Percentiles rank a stretch among this genome's conserved stretches.
Conservation (phyloP, 768 basidiomycete species). For the Cystobasidium onofrii region DNA sequence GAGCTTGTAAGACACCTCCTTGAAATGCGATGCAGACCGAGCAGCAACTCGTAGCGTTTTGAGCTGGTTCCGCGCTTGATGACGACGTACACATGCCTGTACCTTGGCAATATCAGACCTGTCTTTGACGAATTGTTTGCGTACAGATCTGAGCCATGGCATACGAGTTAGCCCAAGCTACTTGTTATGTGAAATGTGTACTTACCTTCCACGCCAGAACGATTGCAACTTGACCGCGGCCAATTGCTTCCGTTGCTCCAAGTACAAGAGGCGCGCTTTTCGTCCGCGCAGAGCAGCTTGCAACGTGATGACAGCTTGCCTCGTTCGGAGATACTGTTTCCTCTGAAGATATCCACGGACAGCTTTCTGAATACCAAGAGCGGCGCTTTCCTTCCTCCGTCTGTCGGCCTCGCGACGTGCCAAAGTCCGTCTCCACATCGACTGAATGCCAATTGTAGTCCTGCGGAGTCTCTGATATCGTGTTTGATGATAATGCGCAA, state of each 20-base stretch:
- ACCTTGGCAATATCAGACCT: slow-evolving; percentile 68
- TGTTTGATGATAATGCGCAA: slow-evolving; percentile 72
- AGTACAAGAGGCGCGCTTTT: slow-evolving; percentile 58
- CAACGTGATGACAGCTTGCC: slow-evolving; percentile 59
- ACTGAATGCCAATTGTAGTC: slow-evolving; percentile 77
- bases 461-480: slow-evolving; percentile 62
- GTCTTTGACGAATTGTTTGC: slow-evolving; percentile 58
- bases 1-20: slow-evolving; percentile 91
- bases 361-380: slow-evolving; percentile 64
- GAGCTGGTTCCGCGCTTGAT: slow-evolving; percentile 75
- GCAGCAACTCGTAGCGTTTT: slow-evolving; percentile 78
- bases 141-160: slow-evolving; percentile 48
- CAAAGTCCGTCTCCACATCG: slow-evolving; percentile 84
- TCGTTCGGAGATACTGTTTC: slow-evolving; percentile 58
- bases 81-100: slow-evolving; percentile 85
- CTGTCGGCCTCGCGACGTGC: slow-evolving; percentile 63
- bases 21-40: slow-evolving; percentile 93
- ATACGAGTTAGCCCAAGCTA: slow-evolving; percentile 16
- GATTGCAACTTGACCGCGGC: slow-evolving; percentile 72
- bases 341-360: slow-evolving; percentile 67
- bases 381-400: slow-evolving; percentile 66
- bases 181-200: neutral
- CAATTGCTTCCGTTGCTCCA: slow-evolving; percentile 53
- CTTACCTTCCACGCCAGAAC: slow-evolving; percentile 68
- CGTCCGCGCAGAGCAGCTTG: slow-evolving; percentile 74